Evolutionary conservation across 169 alveolate genomes (phyloP).

Genomic region (Plasmodium gonderi): DNA sequence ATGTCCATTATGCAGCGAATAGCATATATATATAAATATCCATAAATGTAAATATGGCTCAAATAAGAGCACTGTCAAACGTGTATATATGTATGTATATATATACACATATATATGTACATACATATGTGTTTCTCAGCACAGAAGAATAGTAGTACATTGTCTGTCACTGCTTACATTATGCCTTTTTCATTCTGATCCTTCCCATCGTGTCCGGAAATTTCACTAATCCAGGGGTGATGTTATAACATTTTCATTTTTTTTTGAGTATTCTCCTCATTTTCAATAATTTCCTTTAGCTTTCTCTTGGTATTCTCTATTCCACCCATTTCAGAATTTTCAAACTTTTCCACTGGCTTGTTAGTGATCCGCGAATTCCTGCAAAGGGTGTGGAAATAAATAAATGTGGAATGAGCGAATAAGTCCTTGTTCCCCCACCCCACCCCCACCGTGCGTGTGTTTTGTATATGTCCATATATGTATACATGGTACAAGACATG

Average conservation of each 20-base stretch:
- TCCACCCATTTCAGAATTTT: not conserved
- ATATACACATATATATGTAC: not conserved
- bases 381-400: not conserved
- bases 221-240: not conserved
- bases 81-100: not conserved
- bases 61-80: not conserved
- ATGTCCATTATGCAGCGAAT: not conserved
- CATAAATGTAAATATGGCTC: not conserved
- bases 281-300: slow-evolving; percentile 57
- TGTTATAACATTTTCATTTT: slow-evolving; percentile 6
- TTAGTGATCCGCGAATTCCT: slow-evolving; percentile 19
- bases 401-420: not conserved
- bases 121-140: too few relatives aligned
- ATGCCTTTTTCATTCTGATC: too few relatives aligned
- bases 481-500: not conserved
- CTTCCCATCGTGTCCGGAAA: too few relatives aligned
- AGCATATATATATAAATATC: not conserved
- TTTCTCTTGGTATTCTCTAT: slow-evolving; percentile 55
- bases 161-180: too few relatives aligned
- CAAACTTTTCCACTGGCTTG: slow-evolving; percentile 1
- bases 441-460: not conserved
- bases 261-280: slow-evolving; percentile 45
- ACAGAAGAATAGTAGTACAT: too few relatives aligned
- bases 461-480: not conserved
- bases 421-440: too few relatives aligned